Evolutionary conservation across 768 basidiomycete genomes (phyloP).

Genomic region (Boletus subcaerulescens): DNA sequence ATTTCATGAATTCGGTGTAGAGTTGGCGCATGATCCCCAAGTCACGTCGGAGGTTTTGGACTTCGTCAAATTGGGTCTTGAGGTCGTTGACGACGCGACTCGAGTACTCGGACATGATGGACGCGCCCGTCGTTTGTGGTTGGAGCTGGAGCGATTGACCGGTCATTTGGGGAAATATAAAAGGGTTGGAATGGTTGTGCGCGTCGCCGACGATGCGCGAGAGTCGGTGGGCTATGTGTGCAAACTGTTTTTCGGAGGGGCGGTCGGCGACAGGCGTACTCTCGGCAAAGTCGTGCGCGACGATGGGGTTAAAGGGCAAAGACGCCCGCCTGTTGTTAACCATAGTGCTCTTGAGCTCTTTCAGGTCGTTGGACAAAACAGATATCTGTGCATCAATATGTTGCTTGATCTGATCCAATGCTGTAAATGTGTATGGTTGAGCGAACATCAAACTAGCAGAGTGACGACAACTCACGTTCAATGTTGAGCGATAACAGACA

Average conservation of each 20-base stretch:
- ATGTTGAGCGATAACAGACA: slow-evolving; percentile 91
- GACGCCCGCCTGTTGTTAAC: slow-evolving; percentile 53
- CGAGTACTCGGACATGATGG: slow-evolving; percentile 69
- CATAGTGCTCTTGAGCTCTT: slow-evolving; percentile 76
- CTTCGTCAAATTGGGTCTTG: slow-evolving; percentile 91
- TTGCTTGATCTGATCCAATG: slow-evolving; percentile 97
- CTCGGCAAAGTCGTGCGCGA: slow-evolving; percentile 57
- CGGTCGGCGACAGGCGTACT: slow-evolving; percentile 61
- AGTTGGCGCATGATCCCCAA: slow-evolving; percentile 91
- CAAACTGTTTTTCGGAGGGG: slow-evolving; percentile 77
- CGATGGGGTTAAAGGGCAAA: slow-evolving; percentile 42
- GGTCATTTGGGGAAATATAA: slow-evolving; percentile 59
- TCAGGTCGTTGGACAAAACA: slow-evolving; percentile 79
- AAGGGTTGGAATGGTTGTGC: slow-evolving; percentile 33
- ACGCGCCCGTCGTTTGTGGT: slow-evolving; percentile 74
- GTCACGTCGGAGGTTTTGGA: slow-evolving; percentile 91
- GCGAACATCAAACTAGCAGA: slow-evolving; percentile 1
- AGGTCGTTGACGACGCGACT: slow-evolving; percentile 75
- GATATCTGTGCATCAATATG: slow-evolving; percentile 94
- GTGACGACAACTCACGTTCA: slow-evolving; percentile 69
- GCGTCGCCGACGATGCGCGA: slow-evolving; percentile 61
- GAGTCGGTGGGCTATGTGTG: slow-evolving; percentile 66
- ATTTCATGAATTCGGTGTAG: slow-evolving; percentile 90
- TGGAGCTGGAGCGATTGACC: slow-evolving; percentile 57
- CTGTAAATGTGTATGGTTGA: slow-evolving; percentile 39